phyloP scores from a whole-genome alignment of 208 protist genomes.

The Wallacemonas sp. region DNA sequence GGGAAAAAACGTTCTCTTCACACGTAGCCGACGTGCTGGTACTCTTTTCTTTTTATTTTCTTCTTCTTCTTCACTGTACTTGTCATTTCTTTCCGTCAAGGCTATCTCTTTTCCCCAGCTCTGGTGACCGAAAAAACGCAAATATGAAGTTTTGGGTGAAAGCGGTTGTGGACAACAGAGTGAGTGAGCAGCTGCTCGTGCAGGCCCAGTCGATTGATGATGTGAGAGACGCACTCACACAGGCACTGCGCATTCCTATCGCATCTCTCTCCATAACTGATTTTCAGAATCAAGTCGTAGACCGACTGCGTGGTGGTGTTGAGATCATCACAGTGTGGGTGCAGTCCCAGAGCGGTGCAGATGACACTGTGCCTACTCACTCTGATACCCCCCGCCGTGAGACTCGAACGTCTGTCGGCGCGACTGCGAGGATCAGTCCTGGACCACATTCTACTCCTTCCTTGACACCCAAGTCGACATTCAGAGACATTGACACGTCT shows the following conservation, averaged over 20 bases:
- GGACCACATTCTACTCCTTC: not conserved
- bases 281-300: conserved; percentile 58
- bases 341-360: not conserved
- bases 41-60: conserved; percentile 13
- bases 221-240: conserved; percentile 28
- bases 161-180: conserved; percentile 44
- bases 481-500: not conserved
- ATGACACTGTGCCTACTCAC: not conserved
- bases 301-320: conserved; percentile 38
- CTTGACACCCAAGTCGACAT: conserved; percentile 1
- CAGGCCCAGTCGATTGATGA: conserved; percentile 32
- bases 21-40: too few relatives aligned
- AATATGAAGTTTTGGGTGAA: conserved; percentile 84
- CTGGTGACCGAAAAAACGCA: too few relatives aligned
- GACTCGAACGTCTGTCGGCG: too few relatives aligned
- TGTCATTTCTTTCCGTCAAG: conserved; percentile 28
- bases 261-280: conserved; percentile 42
- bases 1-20: too few relatives aligned
- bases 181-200: conserved; percentile 66
- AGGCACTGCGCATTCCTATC: conserved; percentile 40
- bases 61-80: conserved; percentile 11
- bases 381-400: not conserved
- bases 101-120: conserved; percentile 7
- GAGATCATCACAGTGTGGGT: conserved; percentile 56
- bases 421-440: not conserved